Percentiles rank a stretch among this genome's conserved stretches.
Conservation (phyloP, 1,284 basidiomycete genomes). For the Marasmius oreades region DNA sequence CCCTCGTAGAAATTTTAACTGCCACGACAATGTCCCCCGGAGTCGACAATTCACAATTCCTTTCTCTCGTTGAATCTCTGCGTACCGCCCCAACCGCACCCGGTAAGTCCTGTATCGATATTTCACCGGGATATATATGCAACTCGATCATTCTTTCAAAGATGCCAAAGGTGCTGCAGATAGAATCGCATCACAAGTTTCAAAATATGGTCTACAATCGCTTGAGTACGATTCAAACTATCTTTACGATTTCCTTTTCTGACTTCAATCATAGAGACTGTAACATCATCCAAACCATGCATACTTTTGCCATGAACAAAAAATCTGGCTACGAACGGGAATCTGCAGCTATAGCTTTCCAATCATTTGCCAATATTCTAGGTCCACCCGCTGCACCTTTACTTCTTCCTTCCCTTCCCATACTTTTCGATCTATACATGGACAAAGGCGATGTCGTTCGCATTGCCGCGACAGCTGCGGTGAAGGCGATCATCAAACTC, state of each 20-base stretch:
- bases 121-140: slow-evolving; percentile 5
- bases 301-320: slow-evolving; percentile 79
- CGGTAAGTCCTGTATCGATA: slow-evolving; percentile 37
- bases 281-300: slow-evolving; percentile 61
- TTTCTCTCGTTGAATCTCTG: slow-evolving; percentile 57
- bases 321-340: slow-evolving; percentile 93
- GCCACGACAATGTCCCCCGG: slow-evolving; percentile 33
- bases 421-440: slow-evolving; percentile 84
- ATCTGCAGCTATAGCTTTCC: slow-evolving; percentile 83
- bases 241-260: slow-evolving; percentile 7
- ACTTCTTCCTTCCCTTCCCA: slow-evolving; percentile 75
- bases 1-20: slow-evolving; percentile 39
- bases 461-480: slow-evolving; percentile 76
- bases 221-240: slow-evolving; percentile 51
- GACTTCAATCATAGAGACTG: slow-evolving; percentile 44
- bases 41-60: slow-evolving; percentile 39
- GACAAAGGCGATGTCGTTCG: slow-evolving; percentile 96
- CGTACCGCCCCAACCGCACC: slow-evolving; percentile 69
- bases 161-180: slow-evolving; percentile 81
- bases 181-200: slow-evolving; percentile 67
- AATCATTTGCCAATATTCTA: slow-evolving; percentile 71
- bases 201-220: slow-evolving; percentile 58
- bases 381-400: slow-evolving; percentile 81
- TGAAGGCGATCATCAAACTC: slow-evolving; percentile 82
- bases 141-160: slow-evolving; percentile 25